These are phyloP conservation scores for Cucurbita pepo DNA, from an alignment of 306 rosid genomes.

Conservation along the genomic window DNA sequence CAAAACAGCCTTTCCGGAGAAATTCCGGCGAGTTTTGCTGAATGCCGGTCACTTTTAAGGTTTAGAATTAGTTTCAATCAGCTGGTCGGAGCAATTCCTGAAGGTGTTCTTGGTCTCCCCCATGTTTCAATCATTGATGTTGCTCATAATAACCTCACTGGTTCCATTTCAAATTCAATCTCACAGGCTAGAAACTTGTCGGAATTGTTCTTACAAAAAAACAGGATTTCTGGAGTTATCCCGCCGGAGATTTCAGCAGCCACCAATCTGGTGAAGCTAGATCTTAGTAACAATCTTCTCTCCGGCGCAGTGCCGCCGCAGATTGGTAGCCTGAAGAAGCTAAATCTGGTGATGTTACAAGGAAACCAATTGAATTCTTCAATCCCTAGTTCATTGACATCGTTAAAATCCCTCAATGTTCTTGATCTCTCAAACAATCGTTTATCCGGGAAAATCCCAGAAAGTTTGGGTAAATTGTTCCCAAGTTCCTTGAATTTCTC, in stretches of 20 bases:
- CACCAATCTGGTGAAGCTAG: constrained; percentile 59
- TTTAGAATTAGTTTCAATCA: constrained; percentile 64
- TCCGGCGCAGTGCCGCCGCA: constrained; percentile 71
- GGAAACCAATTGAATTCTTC: constrained; percentile 58
- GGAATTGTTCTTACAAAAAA: constrained; percentile 62
- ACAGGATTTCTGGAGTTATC: constrained; percentile 54
- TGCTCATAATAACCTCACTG: constrained; percentile 49
- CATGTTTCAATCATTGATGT: constrained; percentile 77
- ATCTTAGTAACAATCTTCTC: constrained; percentile 63
- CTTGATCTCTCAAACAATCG: constrained; percentile 85
- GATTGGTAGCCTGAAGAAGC: constrained; percentile 52
- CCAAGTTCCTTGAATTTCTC: constrained; percentile 82
- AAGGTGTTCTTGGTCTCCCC: constrained; percentile 50
- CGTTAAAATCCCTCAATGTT: constrained; percentile 57
- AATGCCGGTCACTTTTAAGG: constrained; percentile 48
- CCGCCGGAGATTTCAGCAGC: constrained; percentile 63
- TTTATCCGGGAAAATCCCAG: constrained; percentile 73
- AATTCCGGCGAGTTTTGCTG: constrained; percentile 42
- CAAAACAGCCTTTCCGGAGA: constrained; percentile 55
- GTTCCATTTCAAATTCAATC: constrained; percentile 35
- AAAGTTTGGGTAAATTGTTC: constrained; percentile 47
- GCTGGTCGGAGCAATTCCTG: constrained; percentile 59
- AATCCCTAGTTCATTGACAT: constrained; percentile 59
- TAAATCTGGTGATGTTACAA: constrained; percentile 64
- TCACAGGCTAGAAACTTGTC: constrained; percentile 59